Evolutionary conservation across 306 rosid species (phyloP), one percentile per base, ranked within the genome.

Genomic region (Begonia masoniana): DNA sequence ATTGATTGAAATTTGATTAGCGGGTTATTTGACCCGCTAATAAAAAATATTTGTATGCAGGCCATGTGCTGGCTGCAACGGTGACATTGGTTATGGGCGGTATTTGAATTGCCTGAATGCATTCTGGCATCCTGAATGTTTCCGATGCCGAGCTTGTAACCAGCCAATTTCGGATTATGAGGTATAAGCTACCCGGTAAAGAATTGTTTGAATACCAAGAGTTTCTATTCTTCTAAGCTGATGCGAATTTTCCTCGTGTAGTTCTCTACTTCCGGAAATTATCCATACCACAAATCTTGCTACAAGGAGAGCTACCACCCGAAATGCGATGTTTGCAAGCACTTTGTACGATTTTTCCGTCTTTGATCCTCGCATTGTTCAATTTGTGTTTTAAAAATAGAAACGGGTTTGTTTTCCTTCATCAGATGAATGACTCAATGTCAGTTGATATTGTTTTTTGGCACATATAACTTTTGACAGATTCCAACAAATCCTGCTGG

Each of bases 401-500:
- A 17, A 17, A 17, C 2, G 35, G 35, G 35, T 26, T 26, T 26
- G 6, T 46, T 24, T 62, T 41, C 15, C 47, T 47, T 19, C 5
- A 54, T 64, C 50, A 12, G 23, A 65, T 65, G 53, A 57, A 50
- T 74, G 43, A 60, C 71, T 82, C 62, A 68, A 73, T 67, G 56
- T 67, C 68, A 49, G 61, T 76, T 73, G 79, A 73, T 68, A 69
- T 74, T 66, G 74, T 62, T 64, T 65, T 75, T 71, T 64, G 75
- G 60, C 67, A 83, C 75, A 70, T 68, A 71, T 67, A 67, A 68
- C 78, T 80, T 78, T 75, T 79, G 74, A 75, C 96, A 92, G 96
- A 92, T 92, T 86, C 99, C 99, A 74, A 91, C 99, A 77, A 91
- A 91, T 80, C 81, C 64, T 83, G 88, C 84, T 78, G 99, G 99